Percentiles rank a stretch among this genome's conserved stretches.
phyloP scores from a whole-genome alignment of 2,329 filamentous ascomycete species.

The Fusarium aywerte region DNA sequence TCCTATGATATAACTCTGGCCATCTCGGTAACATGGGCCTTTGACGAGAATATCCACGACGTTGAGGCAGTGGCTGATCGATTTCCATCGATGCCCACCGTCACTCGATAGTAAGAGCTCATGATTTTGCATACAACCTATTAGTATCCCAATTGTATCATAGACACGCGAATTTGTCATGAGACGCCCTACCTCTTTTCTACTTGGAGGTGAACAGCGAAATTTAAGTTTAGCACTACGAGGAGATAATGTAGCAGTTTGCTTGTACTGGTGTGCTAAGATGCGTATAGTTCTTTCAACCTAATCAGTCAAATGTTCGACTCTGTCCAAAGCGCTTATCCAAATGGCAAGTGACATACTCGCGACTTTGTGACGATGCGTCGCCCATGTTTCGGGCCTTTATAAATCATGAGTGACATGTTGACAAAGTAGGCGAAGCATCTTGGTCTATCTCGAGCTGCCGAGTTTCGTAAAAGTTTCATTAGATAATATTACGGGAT shows the following conservation, averaged over 20 bases:
- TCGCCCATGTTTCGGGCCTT: background rate
- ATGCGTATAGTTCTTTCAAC: too few species aligned
- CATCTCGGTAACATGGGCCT: background rate
- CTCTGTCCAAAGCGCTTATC: background rate
- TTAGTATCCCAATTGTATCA: background rate
- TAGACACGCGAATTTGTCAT: too few species aligned
- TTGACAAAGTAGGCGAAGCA: background rate
- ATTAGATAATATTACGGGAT: background rate
- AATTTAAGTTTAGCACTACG: background rate
- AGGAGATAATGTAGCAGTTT: background rate
- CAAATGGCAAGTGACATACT: background rate
- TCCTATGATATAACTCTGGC: background rate
- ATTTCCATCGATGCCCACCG: too few species aligned
- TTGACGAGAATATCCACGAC: background rate
- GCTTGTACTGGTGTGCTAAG: background rate
- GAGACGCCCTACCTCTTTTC: background rate
- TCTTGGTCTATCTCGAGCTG: background rate
- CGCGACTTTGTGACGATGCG: background rate
- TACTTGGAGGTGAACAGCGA: background rate
- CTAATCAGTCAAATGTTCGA: background rate
- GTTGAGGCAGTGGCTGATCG: background rate
- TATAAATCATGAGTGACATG: background rate
- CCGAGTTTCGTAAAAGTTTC: background rate
- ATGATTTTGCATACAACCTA: too few species aligned
- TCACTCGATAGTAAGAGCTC: background rate